Conservation (phyloP, 495 filamentous ascomycete genomes). For the Penicillium pancosmium region DNA sequence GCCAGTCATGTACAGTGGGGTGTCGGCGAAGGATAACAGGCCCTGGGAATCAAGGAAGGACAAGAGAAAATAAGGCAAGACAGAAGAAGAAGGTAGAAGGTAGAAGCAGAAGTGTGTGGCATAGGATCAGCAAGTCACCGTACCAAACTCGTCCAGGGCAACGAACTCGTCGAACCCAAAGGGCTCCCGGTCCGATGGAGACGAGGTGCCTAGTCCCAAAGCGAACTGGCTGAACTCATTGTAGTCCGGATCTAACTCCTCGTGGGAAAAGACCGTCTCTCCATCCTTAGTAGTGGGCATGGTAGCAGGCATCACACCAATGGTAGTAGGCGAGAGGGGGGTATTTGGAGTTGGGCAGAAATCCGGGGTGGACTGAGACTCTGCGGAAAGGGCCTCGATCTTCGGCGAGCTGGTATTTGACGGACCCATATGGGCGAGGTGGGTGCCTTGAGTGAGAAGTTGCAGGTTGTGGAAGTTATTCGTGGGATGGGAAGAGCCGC, state of each 20-base stretch:
- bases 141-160: slow-evolving; percentile 38
- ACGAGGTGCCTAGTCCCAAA: slow-evolving; percentile 30
- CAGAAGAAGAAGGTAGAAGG: slow-evolving; percentile 7
- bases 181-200: slow-evolving; percentile 26
- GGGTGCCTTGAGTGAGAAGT: slow-evolving; percentile 30
- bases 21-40: slow-evolving; percentile 3
- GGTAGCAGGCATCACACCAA: slow-evolving; percentile 9
- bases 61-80: slow-evolving; percentile 11
- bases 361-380: slow-evolving; percentile 40
- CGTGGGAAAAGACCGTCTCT: slow-evolving; percentile 32
- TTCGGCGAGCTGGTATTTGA: slow-evolving; percentile 25
- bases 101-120: slow-evolving; percentile 10
- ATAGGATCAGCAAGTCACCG: slow-evolving; percentile 30
- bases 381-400: slow-evolving; percentile 29
- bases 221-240: slow-evolving; percentile 46
- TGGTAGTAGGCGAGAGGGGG: slow-evolving; percentile 35
- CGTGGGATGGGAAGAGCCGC: slow-evolving; percentile 31
- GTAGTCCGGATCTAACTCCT: slow-evolving; percentile 34
- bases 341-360: slow-evolving; percentile 44
- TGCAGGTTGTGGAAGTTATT: slow-evolving; percentile 27
- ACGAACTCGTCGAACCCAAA: slow-evolving; percentile 42
- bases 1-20: slow-evolving; percentile 20
- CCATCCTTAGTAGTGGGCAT: slow-evolving; percentile 17
- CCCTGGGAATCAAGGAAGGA: slow-evolving; percentile 20
- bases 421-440: slow-evolving; percentile 20